Evolutionary conservation across 2,329 filamentous ascomycete genomes (phyloP).

Genomic region (Chaetomiaceae sp.): DNA sequence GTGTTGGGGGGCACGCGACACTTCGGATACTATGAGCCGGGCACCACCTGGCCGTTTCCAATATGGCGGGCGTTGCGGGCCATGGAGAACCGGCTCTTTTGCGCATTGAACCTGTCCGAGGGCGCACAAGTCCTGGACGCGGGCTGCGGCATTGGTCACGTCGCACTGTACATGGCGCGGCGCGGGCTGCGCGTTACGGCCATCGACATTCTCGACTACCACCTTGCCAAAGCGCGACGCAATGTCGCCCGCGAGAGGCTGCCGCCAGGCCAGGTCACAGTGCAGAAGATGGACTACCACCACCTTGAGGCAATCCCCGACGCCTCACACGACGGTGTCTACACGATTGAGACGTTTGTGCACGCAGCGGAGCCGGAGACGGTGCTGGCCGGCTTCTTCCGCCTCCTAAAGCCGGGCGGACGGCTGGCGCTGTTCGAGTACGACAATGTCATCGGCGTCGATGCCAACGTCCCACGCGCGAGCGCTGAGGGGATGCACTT

Average conservation of each 20-base stretch:
- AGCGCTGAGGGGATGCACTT: conserved; percentile 29
- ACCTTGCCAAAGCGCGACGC: conserved; percentile 38
- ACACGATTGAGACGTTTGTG: conserved; percentile 52
- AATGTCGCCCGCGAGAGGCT: conserved; percentile 34
- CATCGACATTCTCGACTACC: conserved; percentile 45
- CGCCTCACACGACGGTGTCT: conserved; percentile 43
- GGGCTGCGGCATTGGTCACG: conserved; percentile 44
- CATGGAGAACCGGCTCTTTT: conserved; percentile 46
- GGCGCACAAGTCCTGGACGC: conserved; percentile 45
- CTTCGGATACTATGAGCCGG: conserved; percentile 42
- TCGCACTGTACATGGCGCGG: conserved; percentile 43
- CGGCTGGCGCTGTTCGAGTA: conserved; percentile 42
- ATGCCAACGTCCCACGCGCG: conserved; percentile 23
- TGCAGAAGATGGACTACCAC: conserved; percentile 45
- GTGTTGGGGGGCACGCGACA: conserved; percentile 43
- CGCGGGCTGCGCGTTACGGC: conserved; percentile 36
- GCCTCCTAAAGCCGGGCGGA: conserved; percentile 43
- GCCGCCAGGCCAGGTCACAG: conserved; percentile 31
- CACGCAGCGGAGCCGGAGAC: conserved; percentile 43
- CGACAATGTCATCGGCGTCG: conserved; percentile 34
- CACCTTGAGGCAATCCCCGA: conserved; percentile 36
- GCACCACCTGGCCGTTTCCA: conserved; percentile 43
- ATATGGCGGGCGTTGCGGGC: conserved; percentile 33
- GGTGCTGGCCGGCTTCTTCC: conserved; percentile 41
- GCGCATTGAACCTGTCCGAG: conserved; percentile 31